A percentile compares a stretch with the other conserved stretches of the same genome.
These are phyloP conservation scores for Allantophomopsis lycopodina DNA, from an alignment of 2,329 filamentous ascomycete genomes.

Conservation along the genomic window DNA sequence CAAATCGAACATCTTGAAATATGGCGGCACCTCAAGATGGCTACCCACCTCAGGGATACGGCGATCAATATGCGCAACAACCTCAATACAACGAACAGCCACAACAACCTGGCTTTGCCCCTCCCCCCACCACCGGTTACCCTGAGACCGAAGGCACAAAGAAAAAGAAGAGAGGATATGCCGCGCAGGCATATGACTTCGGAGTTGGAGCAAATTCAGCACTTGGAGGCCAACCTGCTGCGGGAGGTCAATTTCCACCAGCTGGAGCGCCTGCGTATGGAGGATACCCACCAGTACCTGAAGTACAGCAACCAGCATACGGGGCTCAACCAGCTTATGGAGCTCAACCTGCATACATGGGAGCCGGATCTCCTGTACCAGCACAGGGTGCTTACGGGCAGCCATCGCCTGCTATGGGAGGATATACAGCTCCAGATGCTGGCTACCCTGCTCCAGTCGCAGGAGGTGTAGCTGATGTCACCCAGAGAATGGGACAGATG, in stretches of 20 bases:
- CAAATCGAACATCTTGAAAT: conserved; percentile 1
- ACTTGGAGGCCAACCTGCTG: conserved; percentile 51
- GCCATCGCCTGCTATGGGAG: conserved; percentile 21
- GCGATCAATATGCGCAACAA: conserved; percentile 31
- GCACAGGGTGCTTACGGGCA: conserved; percentile 25
- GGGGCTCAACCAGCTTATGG: conserved; percentile 13
- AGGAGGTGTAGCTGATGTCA: conserved; percentile 52
- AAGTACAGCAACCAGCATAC: conserved; percentile 14
- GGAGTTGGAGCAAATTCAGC: conserved; percentile 73
- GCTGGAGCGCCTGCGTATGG: conserved; percentile 22
- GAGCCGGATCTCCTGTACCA: conserved; percentile 9
- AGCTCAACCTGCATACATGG: conserved; percentile 2
- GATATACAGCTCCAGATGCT: conserved; percentile 53
- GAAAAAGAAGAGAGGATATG: conserved; percentile 93
- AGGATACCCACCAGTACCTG: conserved; percentile 12
- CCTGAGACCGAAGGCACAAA: conserved; percentile 32
- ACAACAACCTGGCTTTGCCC: conserved; percentile 18
- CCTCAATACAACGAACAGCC: conserved; percentile 22
- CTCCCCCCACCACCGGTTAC: conserved; percentile 16
- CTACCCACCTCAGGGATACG: conserved; percentile 30
- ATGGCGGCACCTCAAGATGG: conserved; percentile 37
- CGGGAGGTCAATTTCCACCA: conserved; percentile 27
- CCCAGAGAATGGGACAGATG: conserved; percentile 73
- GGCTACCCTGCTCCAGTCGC: conserved; percentile 46
- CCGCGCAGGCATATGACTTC: conserved; percentile 88